These are phyloP conservation scores for Coffea humblotiana DNA, from an alignment of 305 asterid species.

Conservation along the genomic window DNA sequence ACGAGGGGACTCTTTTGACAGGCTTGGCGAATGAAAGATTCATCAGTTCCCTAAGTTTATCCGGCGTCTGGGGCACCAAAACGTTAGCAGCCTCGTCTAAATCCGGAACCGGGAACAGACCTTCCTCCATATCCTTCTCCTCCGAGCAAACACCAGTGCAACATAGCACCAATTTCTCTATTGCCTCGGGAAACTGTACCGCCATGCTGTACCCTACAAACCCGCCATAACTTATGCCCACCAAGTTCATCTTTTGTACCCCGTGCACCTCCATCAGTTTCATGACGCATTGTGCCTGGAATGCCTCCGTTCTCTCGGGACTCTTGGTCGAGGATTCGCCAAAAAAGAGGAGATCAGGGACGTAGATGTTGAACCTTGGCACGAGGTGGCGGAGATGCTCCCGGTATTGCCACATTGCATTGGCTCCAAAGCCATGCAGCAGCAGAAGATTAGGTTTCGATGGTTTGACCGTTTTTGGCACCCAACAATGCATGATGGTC, in stretches of 20 bases:
- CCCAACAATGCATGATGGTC: conserved; percentile 83
- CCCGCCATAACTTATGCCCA: conserved; percentile 92
- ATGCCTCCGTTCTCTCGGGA: conserved; percentile 66
- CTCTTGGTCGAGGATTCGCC: conserved; percentile 63
- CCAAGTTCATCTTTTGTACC: conserved; percentile 53
- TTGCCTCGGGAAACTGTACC: conserved; percentile 61
- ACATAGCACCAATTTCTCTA: conserved; percentile 78
- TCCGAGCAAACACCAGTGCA: conserved; percentile 84
- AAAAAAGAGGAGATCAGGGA: conserved; percentile 82
- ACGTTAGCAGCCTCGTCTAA: conserved; percentile 74
- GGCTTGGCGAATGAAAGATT: conserved; percentile 67
- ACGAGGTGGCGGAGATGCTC: conserved; percentile 68
- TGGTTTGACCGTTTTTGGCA: conserved; percentile 48
- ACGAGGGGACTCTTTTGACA: conserved; percentile 60
- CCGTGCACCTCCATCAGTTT: conserved; percentile 60
- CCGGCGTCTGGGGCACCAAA: conserved; percentile 88
- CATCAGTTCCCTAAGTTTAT: conserved; percentile 65
- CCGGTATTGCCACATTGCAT: conserved; percentile 98
- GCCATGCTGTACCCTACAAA: conserved; percentile 81
- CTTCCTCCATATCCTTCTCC: conserved; percentile 73
- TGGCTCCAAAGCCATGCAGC: conserved; percentile 93
- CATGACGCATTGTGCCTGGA: conserved; percentile 84
- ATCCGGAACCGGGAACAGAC: conserved; percentile 73
- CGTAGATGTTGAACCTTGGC: conserved; percentile 80
- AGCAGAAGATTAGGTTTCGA: conserved; percentile 64